Evolutionary conservation across 352 stramenopile species (phyloP).

Genomic region (Pythium volutum): DNA sequence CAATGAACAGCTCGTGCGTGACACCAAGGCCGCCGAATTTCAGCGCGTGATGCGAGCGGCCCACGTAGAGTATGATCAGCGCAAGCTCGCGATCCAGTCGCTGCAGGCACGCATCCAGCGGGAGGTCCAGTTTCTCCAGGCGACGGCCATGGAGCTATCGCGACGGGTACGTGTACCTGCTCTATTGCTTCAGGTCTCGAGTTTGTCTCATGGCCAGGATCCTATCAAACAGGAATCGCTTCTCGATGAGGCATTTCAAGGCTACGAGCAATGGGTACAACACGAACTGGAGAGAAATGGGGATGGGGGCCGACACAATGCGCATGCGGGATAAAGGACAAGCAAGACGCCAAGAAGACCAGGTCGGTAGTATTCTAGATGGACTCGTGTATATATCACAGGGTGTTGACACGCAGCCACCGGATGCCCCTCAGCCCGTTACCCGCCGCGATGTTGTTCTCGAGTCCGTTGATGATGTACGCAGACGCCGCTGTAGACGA

Average conservation of each 20-base stretch:
- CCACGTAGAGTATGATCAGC: slow-evolving; percentile 44
- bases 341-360: neutral
- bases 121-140: slow-evolving; percentile 56
- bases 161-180: slow-evolving; percentile 31
- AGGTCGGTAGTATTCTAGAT: neutral
- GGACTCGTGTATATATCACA: slow-evolving; percentile 27
- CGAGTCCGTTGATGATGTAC: slow-evolving; percentile 83
- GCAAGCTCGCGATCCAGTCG: slow-evolving; percentile 54
- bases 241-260: slow-evolving; percentile 60
- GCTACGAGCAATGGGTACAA: slow-evolving; percentile 42
- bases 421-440: slow-evolving; percentile 78
- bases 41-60: slow-evolving; percentile 34
- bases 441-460: slow-evolving; percentile 79
- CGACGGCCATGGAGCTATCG: slow-evolving; percentile 41
- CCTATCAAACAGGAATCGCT: slow-evolving; percentile 36
- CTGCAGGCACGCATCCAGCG: slow-evolving; percentile 46
- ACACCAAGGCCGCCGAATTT: slow-evolving; percentile 24
- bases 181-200: neutral
- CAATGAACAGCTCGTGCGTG: neutral
- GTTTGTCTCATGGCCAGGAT: neutral
- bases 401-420: slow-evolving; percentile 77
- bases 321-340: slow-evolving; percentile 7
- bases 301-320: neutral
- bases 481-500: slow-evolving; percentile 34
- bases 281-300: slow-evolving; percentile 28